Conservation (phyloP, 2,329 filamentous ascomycete species). For the Phymatotrichopsis omnivora region DNA sequence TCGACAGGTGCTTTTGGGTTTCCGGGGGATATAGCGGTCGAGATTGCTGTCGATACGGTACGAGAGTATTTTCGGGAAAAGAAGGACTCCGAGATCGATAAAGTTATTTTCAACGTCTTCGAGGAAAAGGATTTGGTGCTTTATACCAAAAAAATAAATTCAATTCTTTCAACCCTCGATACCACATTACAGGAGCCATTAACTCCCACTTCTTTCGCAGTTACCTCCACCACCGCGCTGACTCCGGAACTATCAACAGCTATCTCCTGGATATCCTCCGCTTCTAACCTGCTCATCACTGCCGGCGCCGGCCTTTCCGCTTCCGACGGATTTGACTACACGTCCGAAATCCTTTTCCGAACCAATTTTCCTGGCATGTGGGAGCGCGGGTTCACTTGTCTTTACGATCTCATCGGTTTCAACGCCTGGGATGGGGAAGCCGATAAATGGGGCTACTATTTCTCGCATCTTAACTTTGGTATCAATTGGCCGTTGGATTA, state of each 20-base stretch:
- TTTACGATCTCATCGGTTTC: constrained; percentile 36
- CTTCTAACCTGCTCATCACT: constrained; percentile 32
- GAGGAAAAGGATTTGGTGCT: constrained; percentile 30
- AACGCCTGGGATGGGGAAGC: constrained; percentile 31
- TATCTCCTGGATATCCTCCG: constrained; percentile 30
- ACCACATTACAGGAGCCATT: no score
- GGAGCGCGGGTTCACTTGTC: constrained; percentile 30
- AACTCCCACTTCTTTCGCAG: no score
- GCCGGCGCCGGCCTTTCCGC: constrained; percentile 35
- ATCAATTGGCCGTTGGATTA: constrained; percentile 29
- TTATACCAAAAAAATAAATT: constrained; percentile 25
- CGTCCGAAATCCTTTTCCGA: constrained; percentile 32
- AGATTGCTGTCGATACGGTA: constrained; percentile 32
- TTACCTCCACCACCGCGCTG: background rate
- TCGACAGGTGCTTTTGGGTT: constrained; percentile 36
- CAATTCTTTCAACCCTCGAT: constrained; percentile 1
- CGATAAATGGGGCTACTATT: constrained; percentile 35
- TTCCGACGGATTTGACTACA: constrained; percentile 35
- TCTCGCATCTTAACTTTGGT: constrained; percentile 33
- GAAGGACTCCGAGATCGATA: constrained; percentile 31
- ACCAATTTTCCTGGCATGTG: constrained; percentile 33
- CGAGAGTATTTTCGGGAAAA: constrained; percentile 31
- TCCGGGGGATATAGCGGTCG: constrained; percentile 31
- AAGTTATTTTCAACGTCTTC: constrained; percentile 35
- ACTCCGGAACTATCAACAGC: background rate